Conservation (phyloP, 345 rosid genomes). For the Orychophragmus violaceus region DNA sequence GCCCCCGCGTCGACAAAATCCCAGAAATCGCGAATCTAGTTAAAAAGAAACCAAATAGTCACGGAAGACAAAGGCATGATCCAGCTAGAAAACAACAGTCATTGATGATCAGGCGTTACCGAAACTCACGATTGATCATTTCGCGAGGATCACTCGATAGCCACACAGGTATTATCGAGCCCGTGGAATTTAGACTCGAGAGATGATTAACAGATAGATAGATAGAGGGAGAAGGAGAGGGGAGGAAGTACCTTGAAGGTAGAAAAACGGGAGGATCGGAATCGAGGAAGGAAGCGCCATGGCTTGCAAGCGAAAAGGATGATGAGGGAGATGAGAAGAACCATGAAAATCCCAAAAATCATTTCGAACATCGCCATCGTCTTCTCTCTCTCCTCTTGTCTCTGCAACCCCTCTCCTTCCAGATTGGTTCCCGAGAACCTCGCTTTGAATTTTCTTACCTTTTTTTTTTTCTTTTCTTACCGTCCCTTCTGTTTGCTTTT, state of each 20-base stretch:
- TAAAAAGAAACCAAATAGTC: too few species aligned
- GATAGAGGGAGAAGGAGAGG: not conserved
- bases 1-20: not conserved
- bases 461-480: not conserved
- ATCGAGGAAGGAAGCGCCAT: slow-evolving; percentile 71
- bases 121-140: too few species aligned
- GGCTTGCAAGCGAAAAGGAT: slow-evolving; percentile 75
- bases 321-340: slow-evolving; percentile 41
- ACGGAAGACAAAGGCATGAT: too few species aligned
- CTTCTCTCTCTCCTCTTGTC: not conserved
- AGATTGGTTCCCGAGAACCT: not conserved
- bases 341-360: not conserved
- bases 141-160: too few species aligned
- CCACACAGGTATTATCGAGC: too few species aligned
- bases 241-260: slow-evolving; percentile 46
- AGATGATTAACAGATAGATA: too few species aligned
- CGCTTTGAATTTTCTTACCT: not conserved
- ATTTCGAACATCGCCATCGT: not conserved
- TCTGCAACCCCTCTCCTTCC: not conserved
- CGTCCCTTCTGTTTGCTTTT: not conserved
- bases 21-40: too few species aligned
- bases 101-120: too few species aligned
- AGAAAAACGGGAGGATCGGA: slow-evolving; percentile 37
- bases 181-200: too few species aligned
- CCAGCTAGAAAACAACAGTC: too few species aligned